These are phyloP conservation scores for Saccharomycopsis sp. DNA, from an alignment of 805 yeast genomes.

Conservation along the genomic window DNA sequence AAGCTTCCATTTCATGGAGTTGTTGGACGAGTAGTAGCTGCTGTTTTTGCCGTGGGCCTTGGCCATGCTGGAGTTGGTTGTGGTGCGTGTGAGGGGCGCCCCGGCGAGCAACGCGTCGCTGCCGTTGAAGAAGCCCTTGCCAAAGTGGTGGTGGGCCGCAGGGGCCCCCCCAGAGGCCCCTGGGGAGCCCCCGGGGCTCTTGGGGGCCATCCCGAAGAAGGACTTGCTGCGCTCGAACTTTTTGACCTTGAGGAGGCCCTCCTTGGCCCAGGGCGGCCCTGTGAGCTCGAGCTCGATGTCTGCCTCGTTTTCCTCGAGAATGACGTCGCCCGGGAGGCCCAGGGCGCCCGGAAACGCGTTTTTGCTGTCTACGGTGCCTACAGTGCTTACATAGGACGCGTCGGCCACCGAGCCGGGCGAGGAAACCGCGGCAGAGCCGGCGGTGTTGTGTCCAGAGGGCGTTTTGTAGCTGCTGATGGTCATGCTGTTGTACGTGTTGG, in stretches of 20 bases:
- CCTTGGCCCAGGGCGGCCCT: conserved; percentile 77
- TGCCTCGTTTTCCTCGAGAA: conserved; percentile 32
- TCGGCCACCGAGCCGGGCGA: neutral
- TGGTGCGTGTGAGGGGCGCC: neutral
- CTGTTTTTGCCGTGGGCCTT: neutral
- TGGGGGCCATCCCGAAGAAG: conserved; percentile 13
- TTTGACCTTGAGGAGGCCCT: conserved; percentile 47
- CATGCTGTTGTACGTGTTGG: conserved; percentile 15
- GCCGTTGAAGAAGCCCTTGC: conserved; percentile 10
- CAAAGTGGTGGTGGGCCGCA: conserved; percentile 9
- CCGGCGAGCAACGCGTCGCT: conserved; percentile 1
- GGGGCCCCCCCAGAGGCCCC: too few species aligned
- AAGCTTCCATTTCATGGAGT: conserved; percentile 35
- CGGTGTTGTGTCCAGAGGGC: neutral
- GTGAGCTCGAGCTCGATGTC: conserved; percentile 57
- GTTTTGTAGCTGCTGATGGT: conserved; percentile 7
- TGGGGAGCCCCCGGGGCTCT: neutral
- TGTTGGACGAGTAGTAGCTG: conserved; percentile 1
- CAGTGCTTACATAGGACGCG: neutral
- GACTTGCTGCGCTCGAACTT: conserved; percentile 17
- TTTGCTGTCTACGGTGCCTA: neutral
- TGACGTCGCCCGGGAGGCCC: neutral
- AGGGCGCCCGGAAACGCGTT: neutral
- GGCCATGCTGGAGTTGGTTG: neutral
- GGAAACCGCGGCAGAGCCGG: neutral